A percentile compares a stretch with the other conserved stretches of the same genome.
Evolutionary conservation across 1,284 basidiomycete genomes (phyloP).

Genomic region (Leccinum pachyderme): DNA sequence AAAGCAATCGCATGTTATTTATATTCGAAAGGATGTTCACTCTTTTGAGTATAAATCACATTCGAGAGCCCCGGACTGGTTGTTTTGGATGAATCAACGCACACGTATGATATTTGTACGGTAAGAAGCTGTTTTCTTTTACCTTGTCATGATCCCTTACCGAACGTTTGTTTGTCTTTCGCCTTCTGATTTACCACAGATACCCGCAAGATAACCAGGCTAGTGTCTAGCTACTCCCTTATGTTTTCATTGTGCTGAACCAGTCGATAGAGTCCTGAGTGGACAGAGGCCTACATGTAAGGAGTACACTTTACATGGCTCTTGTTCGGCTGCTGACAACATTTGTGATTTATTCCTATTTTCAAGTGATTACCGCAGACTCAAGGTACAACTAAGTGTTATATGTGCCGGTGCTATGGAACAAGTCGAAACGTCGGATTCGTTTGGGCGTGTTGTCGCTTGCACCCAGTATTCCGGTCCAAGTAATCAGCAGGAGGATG

Average conservation of each 20-base stretch:
- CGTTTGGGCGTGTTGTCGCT: conserved; percentile 10
- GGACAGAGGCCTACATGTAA: conserved; percentile 81
- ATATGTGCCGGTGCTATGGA: conserved; percentile 38
- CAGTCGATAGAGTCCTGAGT: conserved; percentile 63
- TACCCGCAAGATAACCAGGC: conserved; percentile 74
- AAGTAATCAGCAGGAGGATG: conserved; percentile 2
- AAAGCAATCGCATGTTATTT: background rate
- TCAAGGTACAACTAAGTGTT: conserved; percentile 66
- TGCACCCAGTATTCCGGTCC: background rate
- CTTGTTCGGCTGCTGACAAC: background rate
- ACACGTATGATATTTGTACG: conserved; percentile 53
- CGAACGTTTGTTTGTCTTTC: background rate
- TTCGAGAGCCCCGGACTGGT: background rate
- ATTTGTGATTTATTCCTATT: background rate
- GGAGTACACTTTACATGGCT: conserved; percentile 18
- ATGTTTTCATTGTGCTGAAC: background rate
- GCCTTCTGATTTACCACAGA: conserved; percentile 33
- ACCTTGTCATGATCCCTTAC: conserved; percentile 7
- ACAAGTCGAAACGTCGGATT: conserved; percentile 25
- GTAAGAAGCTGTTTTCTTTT: conserved; percentile 33
- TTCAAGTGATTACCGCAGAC: conserved; percentile 68
- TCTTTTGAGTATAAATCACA: background rate
- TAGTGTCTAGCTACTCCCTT: conserved; percentile 9
- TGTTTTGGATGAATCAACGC: background rate
- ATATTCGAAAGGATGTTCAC: background rate